A percentile compares a stretch with the other conserved stretches of the same genome.
Conservation (phyloP, 305 asterid species). For the Caryopteris hybrid region DNA sequence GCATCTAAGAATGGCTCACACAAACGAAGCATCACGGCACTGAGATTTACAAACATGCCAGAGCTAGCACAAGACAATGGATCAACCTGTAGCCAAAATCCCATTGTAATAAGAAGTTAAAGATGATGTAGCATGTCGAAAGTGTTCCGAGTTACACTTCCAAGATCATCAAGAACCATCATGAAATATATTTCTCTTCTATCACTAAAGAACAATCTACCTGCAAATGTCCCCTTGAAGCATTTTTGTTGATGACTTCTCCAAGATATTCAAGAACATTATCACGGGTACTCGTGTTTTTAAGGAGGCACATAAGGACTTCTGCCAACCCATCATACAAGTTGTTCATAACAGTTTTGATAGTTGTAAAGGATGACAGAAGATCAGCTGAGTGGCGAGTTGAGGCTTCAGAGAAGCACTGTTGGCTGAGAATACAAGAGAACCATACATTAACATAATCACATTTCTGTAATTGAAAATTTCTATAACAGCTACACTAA, state of each 20-base stretch:
- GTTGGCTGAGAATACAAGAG: constrained; percentile 52
- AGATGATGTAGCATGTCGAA: background rate
- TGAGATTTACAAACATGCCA: constrained; percentile 95
- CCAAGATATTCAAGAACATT: constrained; percentile 86
- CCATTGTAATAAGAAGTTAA: constrained; percentile 10
- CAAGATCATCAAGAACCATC: constrained; percentile 3
- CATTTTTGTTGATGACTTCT: constrained; percentile 78
- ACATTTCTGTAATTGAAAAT: background rate
- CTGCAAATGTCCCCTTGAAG: constrained; percentile 86
- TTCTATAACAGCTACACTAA: background rate
- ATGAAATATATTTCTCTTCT: background rate
- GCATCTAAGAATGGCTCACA: constrained; percentile 95
- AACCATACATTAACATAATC: constrained; percentile 22
- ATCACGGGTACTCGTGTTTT: constrained; percentile 71
- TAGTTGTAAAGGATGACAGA: constrained; percentile 80
- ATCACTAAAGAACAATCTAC: constrained; percentile 18
- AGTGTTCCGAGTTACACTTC: background rate
- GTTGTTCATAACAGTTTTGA: constrained; percentile 81
- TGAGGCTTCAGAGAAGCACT: constrained; percentile 86
- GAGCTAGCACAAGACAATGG: constrained; percentile 93
- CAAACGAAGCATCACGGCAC: constrained; percentile 89
- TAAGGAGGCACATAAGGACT: constrained; percentile 79
- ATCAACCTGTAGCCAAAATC: constrained; percentile 61
- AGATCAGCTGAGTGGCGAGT: constrained; percentile 93
- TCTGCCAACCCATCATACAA: constrained; percentile 79